These are phyloP conservation scores for Colletotrichum sp. DNA, from an alignment of 2,329 filamentous ascomycete genomes.

Conservation along the genomic window DNA sequence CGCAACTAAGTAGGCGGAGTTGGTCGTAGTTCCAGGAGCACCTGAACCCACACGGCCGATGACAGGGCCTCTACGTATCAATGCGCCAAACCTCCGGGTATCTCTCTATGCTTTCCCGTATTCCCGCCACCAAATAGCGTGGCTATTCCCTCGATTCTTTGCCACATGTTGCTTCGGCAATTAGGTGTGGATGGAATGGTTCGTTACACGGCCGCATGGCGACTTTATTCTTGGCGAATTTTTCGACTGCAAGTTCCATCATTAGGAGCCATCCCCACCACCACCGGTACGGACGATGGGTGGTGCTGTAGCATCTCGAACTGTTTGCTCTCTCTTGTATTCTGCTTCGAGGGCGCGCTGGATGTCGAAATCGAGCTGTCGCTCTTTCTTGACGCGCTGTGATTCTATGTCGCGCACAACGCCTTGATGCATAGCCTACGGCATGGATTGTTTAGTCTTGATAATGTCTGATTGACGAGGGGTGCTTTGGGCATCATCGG, in stretches of 20 bases:
- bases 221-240: neutral
- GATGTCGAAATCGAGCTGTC: conserved; percentile 93
- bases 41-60: neutral
- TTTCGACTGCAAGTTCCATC: neutral
- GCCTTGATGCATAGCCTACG: conserved; percentile 93
- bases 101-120: neutral
- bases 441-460: neutral
- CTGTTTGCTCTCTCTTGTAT: conserved; percentile 86
- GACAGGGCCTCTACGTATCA: neutral
- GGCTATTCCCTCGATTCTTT: neutral
- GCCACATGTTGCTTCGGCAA: neutral
- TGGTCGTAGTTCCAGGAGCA: neutral
- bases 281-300: neutral
- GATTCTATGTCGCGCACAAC: conserved; percentile 95
- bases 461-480: neutral
- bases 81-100: neutral
- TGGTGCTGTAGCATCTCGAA: conserved; percentile 51
- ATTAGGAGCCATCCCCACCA: neutral
- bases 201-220: neutral
- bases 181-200: neutral
- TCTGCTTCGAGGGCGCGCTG: conserved; percentile 85
- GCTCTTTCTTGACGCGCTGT: conserved; percentile 86
- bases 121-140: neutral
- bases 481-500: neutral
- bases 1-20: neutral